Evolutionary conservation across 202 grass and related monocot genomes (phyloP).

Genomic region (Setaria italica): DNA sequence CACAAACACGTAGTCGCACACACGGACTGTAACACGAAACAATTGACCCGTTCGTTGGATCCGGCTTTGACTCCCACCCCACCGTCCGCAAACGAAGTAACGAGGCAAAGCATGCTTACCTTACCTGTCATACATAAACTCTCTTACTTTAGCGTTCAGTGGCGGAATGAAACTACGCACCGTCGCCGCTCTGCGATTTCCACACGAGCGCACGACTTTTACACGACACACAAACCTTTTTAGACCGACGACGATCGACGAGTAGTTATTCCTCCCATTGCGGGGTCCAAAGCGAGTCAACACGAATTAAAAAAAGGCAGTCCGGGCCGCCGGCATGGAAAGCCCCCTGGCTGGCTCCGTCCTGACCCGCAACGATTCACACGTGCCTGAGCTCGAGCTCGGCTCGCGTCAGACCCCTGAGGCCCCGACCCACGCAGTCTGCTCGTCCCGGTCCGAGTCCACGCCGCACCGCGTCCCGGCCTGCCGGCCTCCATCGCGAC

Average conservation of each 20-base stretch:
- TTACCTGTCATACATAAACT: constrained; percentile 1
- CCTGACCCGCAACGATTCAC: constrained; percentile 39
- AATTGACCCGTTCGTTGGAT: background rate
- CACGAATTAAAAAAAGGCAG: constrained; percentile 15
- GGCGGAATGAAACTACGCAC: constrained; percentile 4
- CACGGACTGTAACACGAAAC: background rate
- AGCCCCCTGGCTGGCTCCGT: background rate
- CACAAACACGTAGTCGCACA: too few relatives aligned
- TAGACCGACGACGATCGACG: background rate
- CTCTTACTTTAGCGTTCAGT: background rate
- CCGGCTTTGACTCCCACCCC: background rate
- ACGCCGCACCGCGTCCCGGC: constrained; percentile 20
- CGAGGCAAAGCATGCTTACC: background rate
- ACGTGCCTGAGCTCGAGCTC: constrained; percentile 27
- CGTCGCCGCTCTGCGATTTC: background rate
- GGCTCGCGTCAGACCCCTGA: background rate
- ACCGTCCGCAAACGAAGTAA: background rate
- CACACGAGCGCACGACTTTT: background rate
- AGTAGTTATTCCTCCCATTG: background rate
- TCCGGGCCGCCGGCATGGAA: background rate
- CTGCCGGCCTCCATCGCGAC: background rate
- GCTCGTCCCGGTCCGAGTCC: constrained; percentile 23
- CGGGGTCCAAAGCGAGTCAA: background rate
- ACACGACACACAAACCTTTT: background rate
- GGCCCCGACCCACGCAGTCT: background rate